Evolutionary conservation across 2,329 filamentous ascomycete species (phyloP), one percentile per base, ranked within the genome.

Genomic region (Aureobasidium sp.): DNA sequence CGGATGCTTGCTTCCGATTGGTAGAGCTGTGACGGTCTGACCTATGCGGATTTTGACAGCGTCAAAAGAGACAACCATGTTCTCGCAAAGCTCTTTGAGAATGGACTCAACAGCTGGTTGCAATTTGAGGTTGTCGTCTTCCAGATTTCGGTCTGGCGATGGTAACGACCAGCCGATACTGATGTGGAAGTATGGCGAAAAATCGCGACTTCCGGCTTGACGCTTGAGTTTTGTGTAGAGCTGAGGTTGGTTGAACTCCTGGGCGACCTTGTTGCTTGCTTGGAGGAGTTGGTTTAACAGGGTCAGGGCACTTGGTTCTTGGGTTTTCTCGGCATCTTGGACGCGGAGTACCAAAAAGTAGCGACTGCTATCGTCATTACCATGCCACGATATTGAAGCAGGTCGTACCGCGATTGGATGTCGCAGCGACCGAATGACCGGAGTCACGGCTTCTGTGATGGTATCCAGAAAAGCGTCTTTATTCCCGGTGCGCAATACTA

Each of bases 151-250:
- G 10, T 59, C 59, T 32, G 48, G 29, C 10, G 39, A 41, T 26
- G 78, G 74, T 65, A 93, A 80, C 1, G 84, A 88, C 94, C 93
- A 97, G 0, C 88, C 94, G 62, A 99, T 84, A 50, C 92, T 96
- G 64, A 97, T 78, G 74, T 99, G 94, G 70, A 97, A 97, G 26
- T 62, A 62, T 12, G 48, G 48, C 4, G 60, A 62, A 82, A 84
- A 53, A 80, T 73, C 51, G 5, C 44, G 36, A 3, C 41, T 46
- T 24, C 62, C 34, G 13, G 36, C 36, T 43, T 36, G 51, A 24
- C 44, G 41, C 66, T 68, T 56, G 60, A 65, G 48, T 62, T 39
- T 13, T 2, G 73, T 69, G 69, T 97, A 97, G 1, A 97, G 80
- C 27, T 82, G 74, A 1, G 89, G 86, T 70, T 95, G 90, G 0